Conservation (phyloP, 129 eudicot genomes). For the Pittosporum tobira region DNA sequence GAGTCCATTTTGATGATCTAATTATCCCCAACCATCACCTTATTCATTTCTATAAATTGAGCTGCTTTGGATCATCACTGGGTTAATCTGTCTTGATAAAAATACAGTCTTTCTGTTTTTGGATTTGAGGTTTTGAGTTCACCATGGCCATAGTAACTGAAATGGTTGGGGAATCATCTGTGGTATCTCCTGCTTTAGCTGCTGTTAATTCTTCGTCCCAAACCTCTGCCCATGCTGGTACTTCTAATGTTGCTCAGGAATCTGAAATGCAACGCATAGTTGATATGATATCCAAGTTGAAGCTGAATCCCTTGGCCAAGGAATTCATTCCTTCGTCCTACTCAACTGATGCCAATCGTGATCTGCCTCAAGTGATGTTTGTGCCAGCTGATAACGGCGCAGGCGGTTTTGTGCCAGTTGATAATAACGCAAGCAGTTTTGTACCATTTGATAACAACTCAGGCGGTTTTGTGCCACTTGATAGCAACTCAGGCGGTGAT, state of each 20-base stretch:
- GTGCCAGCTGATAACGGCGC: conserved; percentile 40
- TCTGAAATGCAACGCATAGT: conserved; percentile 58
- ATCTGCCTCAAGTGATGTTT: conserved; percentile 37
- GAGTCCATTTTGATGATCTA: not conserved
- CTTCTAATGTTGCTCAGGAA: conserved; percentile 29
- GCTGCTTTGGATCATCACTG: not conserved
- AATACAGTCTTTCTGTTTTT: not conserved
- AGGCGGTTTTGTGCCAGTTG: too few species aligned
- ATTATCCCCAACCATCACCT: too few species aligned
- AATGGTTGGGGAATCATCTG: conserved; percentile 42
- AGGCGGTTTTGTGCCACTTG: conserved; percentile 42
- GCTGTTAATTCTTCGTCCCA: conserved; percentile 30
- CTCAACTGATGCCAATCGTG: conserved; percentile 34
- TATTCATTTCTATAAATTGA: conserved; percentile 3
- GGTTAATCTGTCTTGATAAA: not conserved
- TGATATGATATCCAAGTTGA: conserved; percentile 64
- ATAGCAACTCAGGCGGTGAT: conserved; percentile 41
- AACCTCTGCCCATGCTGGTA: conserved; percentile 18
- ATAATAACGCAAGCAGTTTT: too few species aligned
- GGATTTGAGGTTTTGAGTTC: conserved; percentile 19
- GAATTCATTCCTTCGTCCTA: conserved; percentile 81
- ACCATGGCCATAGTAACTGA: conserved; percentile 84
- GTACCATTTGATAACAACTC: conserved; percentile 40
- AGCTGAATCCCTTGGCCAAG: conserved; percentile 87
- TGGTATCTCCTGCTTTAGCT: conserved; percentile 17